Percentiles rank a stretch among this genome's conserved stretches.
Conservation (phyloP, 306 rosid genomes). For the Senna tora region DNA sequence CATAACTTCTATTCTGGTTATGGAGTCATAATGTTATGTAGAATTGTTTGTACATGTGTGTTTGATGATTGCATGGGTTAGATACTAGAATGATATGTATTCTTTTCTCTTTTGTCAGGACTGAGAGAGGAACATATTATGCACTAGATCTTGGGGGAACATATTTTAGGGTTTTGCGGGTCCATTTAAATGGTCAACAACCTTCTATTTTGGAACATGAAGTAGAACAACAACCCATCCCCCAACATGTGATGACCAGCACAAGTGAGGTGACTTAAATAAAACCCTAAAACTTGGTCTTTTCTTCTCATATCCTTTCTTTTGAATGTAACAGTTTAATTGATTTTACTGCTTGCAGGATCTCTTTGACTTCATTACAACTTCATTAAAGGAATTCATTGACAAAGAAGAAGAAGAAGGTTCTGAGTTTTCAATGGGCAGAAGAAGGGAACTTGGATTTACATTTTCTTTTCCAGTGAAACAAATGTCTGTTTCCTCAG, state of each 20-base stretch:
- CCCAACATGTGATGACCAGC: constrained; percentile 71
- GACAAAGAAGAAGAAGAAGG: constrained; percentile 61
- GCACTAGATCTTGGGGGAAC: constrained; percentile 94
- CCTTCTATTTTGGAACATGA: constrained; percentile 56
- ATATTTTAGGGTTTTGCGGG: constrained; percentile 84
- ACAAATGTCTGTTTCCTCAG: constrained; percentile 75
- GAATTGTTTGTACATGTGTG: constrained; percentile 4
- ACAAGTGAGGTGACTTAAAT: constrained; percentile 66
- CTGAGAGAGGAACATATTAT: constrained; percentile 80
- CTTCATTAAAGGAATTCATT: constrained; percentile 65
- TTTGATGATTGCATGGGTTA: constrained; percentile 24
- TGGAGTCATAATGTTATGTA: neutral
- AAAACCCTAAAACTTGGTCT: neutral
- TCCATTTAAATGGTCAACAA: constrained; percentile 67
- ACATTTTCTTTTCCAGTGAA: constrained; percentile 93
- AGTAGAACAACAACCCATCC: constrained; percentile 73
- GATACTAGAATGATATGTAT: constrained; percentile 4
- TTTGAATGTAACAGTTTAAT: constrained; percentile 17
- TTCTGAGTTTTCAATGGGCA: constrained; percentile 50
- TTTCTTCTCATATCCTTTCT: constrained; percentile 13
- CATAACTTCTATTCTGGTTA: constrained; percentile 5
- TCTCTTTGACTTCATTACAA: constrained; percentile 86
- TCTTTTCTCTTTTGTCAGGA: constrained; percentile 49
- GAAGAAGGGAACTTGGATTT: constrained; percentile 80
- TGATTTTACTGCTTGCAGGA: constrained; percentile 57